phyloP scores from a whole-genome alignment of 805 yeast species.

The Cyberlindnera mycetangii region DNA sequence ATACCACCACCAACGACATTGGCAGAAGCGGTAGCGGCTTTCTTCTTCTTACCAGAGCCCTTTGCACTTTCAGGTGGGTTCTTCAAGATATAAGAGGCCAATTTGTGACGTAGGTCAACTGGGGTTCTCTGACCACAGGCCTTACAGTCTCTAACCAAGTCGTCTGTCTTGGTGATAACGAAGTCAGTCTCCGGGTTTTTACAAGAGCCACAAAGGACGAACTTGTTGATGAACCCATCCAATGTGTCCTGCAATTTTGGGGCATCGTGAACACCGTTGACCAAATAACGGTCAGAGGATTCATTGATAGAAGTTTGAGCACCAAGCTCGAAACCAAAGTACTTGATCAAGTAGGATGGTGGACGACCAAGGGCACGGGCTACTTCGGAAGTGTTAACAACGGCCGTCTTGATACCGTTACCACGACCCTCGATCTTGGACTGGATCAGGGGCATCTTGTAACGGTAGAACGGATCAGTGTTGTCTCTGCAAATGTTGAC shows the following conservation, averaged over 20 bases:
- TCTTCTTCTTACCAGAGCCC: slow-evolving; percentile 48
- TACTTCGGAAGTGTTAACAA: slow-evolving; percentile 86
- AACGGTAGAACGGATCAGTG: slow-evolving; percentile 97
- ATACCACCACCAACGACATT: slow-evolving; percentile 86
- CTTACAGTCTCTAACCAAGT: slow-evolving; percentile 87
- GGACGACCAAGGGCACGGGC: slow-evolving; percentile 95
- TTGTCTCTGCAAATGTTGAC: slow-evolving; percentile 96
- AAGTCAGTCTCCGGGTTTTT: slow-evolving; percentile 97
- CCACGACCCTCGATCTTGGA: slow-evolving; percentile 98
- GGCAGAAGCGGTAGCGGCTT: slow-evolving; percentile 83
- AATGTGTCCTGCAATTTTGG: slow-evolving; percentile 86
- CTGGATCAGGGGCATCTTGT: slow-evolving; percentile 97
- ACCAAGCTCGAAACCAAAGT: slow-evolving; percentile 94
- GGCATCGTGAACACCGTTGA: slow-evolving; percentile 93
- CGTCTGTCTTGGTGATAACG: slow-evolving; percentile 69
- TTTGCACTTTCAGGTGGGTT: slow-evolving; percentile 74
- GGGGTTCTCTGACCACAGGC: slow-evolving; percentile 93
- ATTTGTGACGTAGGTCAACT: slow-evolving; percentile 82
- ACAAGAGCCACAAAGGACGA: slow-evolving; percentile 91
- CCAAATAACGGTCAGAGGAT: slow-evolving; percentile 79
- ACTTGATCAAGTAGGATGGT: slow-evolving; percentile 86
- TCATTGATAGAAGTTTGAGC: slow-evolving; percentile 89
- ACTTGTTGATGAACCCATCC: slow-evolving; percentile 91
- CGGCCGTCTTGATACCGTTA: slow-evolving; percentile 97
- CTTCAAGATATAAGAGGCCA: slow-evolving; percentile 83